Conservation (phyloP, 148 eudicot genomes). For the Oxyria digyna region DNA sequence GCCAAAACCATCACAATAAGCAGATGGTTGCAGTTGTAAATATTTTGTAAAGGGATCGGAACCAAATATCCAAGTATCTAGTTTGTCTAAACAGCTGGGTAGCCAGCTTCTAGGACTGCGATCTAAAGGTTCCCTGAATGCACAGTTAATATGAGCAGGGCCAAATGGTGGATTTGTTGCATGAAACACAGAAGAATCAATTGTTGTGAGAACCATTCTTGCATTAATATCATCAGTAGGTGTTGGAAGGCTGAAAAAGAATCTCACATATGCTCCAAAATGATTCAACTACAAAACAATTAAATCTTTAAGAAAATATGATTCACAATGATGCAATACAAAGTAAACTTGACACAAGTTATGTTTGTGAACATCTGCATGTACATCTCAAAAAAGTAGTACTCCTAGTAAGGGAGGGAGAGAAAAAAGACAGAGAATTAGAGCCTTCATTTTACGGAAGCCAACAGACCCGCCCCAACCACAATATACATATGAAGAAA, state of each 20-base stretch:
- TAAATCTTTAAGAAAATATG: not conserved
- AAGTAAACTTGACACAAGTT: not conserved
- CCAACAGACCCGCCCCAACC: not conserved
- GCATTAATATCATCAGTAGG: conserved; percentile 68
- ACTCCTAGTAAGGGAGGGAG: not conserved
- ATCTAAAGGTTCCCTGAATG: conserved; percentile 83
- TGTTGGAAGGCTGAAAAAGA: conserved; percentile 72
- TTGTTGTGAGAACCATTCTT: conserved; percentile 81
- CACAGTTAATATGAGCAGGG: conserved; percentile 89
- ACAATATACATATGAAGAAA: not conserved
- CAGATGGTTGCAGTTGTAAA: conserved; percentile 28
- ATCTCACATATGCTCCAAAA: conserved; percentile 77
- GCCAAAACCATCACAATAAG: conserved; percentile 17
- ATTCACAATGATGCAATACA: not conserved
- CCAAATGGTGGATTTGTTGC: conserved; percentile 72
- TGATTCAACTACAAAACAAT: conserved; percentile 55
- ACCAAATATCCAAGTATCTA: conserved; percentile 66
- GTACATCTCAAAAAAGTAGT: not conserved
- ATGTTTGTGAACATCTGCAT: not conserved
- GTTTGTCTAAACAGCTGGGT: conserved; percentile 51
- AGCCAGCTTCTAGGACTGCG: conserved; percentile 41
- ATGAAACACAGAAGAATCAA: conserved; percentile 75
- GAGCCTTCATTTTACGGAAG: not conserved
- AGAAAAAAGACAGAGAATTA: not conserved
- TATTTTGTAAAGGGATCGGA: conserved; percentile 62